phyloP scores from a whole-genome alignment of 257 asterid genomes.

The Anisodus tanguticus region DNA sequence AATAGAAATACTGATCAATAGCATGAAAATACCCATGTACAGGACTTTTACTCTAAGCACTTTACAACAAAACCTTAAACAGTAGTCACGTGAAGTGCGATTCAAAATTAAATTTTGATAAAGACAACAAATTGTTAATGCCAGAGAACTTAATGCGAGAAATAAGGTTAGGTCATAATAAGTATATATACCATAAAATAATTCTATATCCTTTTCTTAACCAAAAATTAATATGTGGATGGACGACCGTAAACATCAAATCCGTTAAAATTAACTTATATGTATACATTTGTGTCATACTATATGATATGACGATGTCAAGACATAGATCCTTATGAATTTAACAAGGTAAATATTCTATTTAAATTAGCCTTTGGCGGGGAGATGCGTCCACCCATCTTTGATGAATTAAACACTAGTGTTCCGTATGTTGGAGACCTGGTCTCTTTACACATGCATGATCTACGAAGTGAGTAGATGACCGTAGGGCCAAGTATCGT shows the following conservation, averaged over 20 bases:
- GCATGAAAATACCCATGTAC: not conserved
- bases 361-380: too few species aligned
- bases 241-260: not conserved
- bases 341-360: not conserved
- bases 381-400: too few species aligned
- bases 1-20: not conserved
- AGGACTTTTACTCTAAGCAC: not conserved
- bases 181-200: not conserved
- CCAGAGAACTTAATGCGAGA: not conserved
- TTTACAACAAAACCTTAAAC: not conserved
- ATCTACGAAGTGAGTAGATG: too few species aligned
- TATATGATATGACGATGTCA: not conserved
- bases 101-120: not conserved
- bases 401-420: too few species aligned
- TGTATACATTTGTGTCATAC: not conserved
- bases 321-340: not conserved
- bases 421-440: too few species aligned
- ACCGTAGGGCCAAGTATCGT: too few species aligned
- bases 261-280: not conserved
- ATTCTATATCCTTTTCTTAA: not conserved
- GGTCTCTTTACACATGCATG: too few species aligned
- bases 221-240: not conserved
- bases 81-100: not conserved
- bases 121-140: not conserved
- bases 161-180: not conserved